These are phyloP conservation scores for Exophiala sp. DNA, from an alignment of 2,329 filamentous ascomycete genomes.

Conservation along the genomic window DNA sequence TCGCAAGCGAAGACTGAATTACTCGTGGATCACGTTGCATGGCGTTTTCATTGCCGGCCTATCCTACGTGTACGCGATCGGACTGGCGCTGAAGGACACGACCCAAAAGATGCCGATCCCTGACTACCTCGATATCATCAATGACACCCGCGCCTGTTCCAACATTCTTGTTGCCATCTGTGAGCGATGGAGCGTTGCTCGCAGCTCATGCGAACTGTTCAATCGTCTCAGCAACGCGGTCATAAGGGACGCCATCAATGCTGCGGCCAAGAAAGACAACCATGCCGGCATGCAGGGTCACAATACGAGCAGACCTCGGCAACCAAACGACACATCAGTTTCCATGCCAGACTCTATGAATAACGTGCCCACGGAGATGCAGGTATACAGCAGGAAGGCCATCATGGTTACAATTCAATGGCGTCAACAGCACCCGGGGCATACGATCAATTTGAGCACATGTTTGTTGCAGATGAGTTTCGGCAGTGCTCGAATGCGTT, in stretches of 20 bases:
- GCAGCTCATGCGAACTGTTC: constrained; percentile 42
- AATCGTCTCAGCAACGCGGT: constrained; percentile 42
- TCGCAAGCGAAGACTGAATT: constrained; percentile 44
- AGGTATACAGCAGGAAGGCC: too few relatives aligned
- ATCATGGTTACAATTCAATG: too few relatives aligned
- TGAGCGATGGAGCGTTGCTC: constrained; percentile 39
- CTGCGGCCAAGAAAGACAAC: constrained; percentile 8
- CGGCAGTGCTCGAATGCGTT: background rate
- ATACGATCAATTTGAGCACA: constrained; percentile 1
- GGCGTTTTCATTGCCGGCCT: constrained; percentile 45
- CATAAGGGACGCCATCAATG: constrained; percentile 38
- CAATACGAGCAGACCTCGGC: background rate
- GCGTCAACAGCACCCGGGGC: too few relatives aligned
- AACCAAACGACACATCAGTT: too few relatives aligned
- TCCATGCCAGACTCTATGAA: too few relatives aligned
- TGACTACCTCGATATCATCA: constrained; percentile 37
- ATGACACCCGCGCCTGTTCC: constrained; percentile 41
- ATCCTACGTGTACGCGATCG: constrained; percentile 41
- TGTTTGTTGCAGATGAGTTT: constrained; percentile 1
- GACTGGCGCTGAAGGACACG: constrained; percentile 19
- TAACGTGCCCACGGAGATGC: too few relatives aligned
- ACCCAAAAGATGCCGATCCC: background rate
- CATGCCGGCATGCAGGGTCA: background rate
- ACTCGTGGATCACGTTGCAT: constrained; percentile 46
- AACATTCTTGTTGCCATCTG: constrained; percentile 44